Conservation (phyloP, 2,329 filamentous ascomycete species). For the Huntiella omanensis region DNA sequence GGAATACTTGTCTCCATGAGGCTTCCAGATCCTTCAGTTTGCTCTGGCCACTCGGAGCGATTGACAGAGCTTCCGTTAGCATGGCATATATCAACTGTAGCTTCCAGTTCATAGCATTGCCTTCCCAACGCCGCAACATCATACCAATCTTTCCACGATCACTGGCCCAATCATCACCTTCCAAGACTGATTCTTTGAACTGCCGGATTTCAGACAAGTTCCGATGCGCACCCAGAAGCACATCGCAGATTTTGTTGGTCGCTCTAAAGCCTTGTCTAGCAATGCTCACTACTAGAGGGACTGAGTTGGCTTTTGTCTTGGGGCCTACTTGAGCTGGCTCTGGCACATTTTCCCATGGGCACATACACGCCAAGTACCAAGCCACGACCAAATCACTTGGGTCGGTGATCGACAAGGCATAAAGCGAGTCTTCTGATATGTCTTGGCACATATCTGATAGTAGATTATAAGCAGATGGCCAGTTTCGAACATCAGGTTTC, state of each 20-base stretch:
- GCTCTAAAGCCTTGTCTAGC: constrained; percentile 62
- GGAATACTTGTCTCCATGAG: constrained; percentile 17
- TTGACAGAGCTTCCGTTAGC: constrained; percentile 37
- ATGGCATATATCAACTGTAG: constrained; percentile 51
- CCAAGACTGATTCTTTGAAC: constrained; percentile 36
- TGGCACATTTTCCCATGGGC: constrained; percentile 46
- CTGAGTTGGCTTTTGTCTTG: constrained; percentile 29
- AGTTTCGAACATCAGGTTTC: constrained; percentile 38
- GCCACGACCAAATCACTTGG: constrained; percentile 49
- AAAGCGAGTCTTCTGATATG: constrained; percentile 27
- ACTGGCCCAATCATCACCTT: constrained; percentile 24
- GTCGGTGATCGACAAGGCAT: constrained; percentile 37
- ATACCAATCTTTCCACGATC: constrained; percentile 52
- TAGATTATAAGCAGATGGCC: constrained; percentile 44
- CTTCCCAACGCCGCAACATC: constrained; percentile 54
- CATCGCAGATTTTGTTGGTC: constrained; percentile 53
- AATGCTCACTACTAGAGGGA: constrained; percentile 35
- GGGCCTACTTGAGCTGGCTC: constrained; percentile 23
- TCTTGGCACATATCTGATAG: constrained; percentile 32
- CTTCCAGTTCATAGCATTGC: constrained; percentile 43
- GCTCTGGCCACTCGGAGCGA: constrained; percentile 16
- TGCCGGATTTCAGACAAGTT: constrained; percentile 43
- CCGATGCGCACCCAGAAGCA: constrained; percentile 46
- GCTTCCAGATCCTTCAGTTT: constrained; percentile 15
- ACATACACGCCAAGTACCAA: constrained; percentile 59